Evolutionary conservation across 208 protist genomes (phyloP).

Genomic region (Novymonas esmeraldas): DNA sequence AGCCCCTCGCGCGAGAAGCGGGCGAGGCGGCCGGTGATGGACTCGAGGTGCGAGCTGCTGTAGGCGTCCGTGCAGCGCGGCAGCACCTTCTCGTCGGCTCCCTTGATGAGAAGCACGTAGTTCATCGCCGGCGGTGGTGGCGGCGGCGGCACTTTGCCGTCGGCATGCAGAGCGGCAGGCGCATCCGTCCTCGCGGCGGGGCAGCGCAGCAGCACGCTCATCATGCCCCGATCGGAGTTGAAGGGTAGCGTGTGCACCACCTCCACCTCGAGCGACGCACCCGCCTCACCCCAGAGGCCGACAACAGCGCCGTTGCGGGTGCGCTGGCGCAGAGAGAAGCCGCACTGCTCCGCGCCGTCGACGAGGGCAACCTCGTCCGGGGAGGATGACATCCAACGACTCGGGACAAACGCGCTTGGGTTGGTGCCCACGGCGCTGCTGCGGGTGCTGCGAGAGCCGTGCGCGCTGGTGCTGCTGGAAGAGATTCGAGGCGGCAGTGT

Average conservation of each 20-base stretch:
- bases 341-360: conserved; percentile 68
- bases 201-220: conserved; percentile 72
- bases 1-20: conserved; percentile 55
- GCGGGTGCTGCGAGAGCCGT: conserved; percentile 6
- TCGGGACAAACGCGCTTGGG: not conserved
- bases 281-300: conserved; percentile 21
- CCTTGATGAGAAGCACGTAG: conserved; percentile 76
- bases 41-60: conserved; percentile 24
- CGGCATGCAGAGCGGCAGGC: too few species aligned
- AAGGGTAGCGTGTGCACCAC: conserved; percentile 70
- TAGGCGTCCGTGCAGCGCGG: conserved; percentile 40
- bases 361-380: conserved; percentile 94
- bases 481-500: conserved; percentile 17
- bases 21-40: conserved; percentile 18
- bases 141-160: not conserved
- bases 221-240: conserved; percentile 79
- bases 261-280: conserved; percentile 27
- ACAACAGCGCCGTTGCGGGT: conserved; percentile 38
- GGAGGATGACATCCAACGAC: conserved; percentile 81
- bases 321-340: conserved; percentile 55
- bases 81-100: conserved; percentile 80
- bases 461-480: not conserved
- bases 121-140: conserved; percentile 1
- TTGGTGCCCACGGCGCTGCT: conserved; percentile 3
- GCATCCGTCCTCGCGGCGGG: conserved; percentile 12